Conservation (phyloP, 352 stramenopile species). For the Globisporangium nodosum region DNA sequence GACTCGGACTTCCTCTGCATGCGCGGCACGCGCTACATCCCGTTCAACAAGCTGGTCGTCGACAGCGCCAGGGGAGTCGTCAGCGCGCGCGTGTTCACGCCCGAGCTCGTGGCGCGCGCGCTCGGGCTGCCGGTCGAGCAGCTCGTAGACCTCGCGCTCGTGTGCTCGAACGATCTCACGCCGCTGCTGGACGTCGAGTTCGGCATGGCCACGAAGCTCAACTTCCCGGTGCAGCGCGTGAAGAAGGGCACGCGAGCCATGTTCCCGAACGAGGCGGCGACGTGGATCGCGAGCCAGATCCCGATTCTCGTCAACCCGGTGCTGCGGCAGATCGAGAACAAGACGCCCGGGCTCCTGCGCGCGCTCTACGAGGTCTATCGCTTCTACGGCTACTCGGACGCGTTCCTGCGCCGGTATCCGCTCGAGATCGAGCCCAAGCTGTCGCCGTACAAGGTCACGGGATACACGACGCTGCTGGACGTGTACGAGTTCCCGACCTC, state of each 20-base stretch:
- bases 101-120: conserved; percentile 47
- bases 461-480: conserved; percentile 59
- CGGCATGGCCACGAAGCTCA: conserved; percentile 34
- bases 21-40: conserved; percentile 77
- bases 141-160: conserved; percentile 79
- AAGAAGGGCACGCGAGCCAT: conserved; percentile 24
- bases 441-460: conserved; percentile 40
- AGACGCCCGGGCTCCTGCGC: conserved; percentile 36
- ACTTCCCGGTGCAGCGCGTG: conserved; percentile 49
- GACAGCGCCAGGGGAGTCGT: conserved; percentile 27
- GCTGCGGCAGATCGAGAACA: conserved; percentile 35
- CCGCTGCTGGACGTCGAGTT: conserved; percentile 61
- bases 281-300: conserved; percentile 49
- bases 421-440: conserved; percentile 24
- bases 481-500: conserved; percentile 44
- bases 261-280: conserved; percentile 39
- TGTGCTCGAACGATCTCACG: conserved; percentile 89
- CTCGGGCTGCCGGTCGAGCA: conserved; percentile 56
- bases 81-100: conserved; percentile 65
- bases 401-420: conserved; percentile 47
- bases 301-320: conserved; percentile 56
- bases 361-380: conserved; percentile 69
- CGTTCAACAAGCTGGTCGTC: conserved; percentile 40
- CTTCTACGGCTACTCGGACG: conserved; percentile 57
- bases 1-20: conserved; percentile 90